phyloP scores from a whole-genome alignment of 495 filamentous ascomycete species.

The Podospora pseudocomata region DNA sequence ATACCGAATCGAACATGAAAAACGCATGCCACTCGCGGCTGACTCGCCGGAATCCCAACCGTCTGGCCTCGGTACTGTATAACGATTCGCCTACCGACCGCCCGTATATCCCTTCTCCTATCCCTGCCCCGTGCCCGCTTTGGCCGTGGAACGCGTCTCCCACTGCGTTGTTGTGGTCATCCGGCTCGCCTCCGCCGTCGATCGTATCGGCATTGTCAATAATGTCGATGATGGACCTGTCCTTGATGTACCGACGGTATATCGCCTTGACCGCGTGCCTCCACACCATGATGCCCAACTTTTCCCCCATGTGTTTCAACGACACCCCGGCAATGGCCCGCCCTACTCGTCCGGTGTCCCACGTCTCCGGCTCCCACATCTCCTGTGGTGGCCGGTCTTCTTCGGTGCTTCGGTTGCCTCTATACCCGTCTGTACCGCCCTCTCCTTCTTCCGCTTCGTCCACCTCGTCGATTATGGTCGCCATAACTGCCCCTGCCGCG shows the following conservation, averaged over 20 bases:
- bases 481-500: too few relatives aligned
- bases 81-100: background rate
- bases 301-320: background rate
- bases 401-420: too few relatives aligned
- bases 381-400: too few relatives aligned
- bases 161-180: background rate
- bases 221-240: background rate
- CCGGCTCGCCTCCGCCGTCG: background rate
- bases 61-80: background rate
- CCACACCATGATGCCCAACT: background rate
- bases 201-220: too few relatives aligned
- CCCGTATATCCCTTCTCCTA: background rate
- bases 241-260: background rate
- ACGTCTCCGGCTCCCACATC: background rate
- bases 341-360: background rate
- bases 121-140: background rate
- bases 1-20: background rate
- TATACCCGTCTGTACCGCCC: too few relatives aligned
- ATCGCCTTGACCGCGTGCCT: background rate
- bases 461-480: too few relatives aligned
- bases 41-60: background rate
- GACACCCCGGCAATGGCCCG: background rate
- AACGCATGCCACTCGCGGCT: background rate
- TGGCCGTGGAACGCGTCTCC: background rate
- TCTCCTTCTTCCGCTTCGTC: too few relatives aligned